Evolutionary conservation across 495 filamentous ascomycete species (phyloP), one percentile per base, ranked within the genome.

Genomic region (Penicillium tannophilum): DNA sequence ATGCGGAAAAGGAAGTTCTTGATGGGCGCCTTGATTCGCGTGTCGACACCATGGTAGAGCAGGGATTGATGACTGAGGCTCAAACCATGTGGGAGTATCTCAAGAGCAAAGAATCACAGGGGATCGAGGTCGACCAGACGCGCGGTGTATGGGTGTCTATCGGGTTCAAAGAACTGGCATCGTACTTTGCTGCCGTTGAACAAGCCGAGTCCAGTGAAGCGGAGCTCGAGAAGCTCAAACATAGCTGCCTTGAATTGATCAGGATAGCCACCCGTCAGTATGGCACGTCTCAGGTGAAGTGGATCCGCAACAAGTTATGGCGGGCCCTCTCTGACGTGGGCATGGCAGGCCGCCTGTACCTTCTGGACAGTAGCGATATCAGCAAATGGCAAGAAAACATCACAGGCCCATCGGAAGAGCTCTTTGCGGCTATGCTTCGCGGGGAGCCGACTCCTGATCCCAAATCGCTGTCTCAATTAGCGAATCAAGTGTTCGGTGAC

Each of bases 71-170:
- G 36, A 62, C 76, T 2, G 86, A 98, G 75, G 88, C 90, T 1
- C 70, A 81, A 47, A 75, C 68, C 1, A 82, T 96, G 61, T 84
- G 83, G 35, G 70, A 81, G 4, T 85, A 81, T 53, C 68, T 86
- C 3, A 70, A 75, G 14, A 49, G 73, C 16, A 75, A 81, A 43
- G 62, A 79, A 16, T 65, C 73, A 0, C 64, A 78, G 10, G 88
- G 86, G 0, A 69, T 78, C 1, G 60, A 62, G 6, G 73, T 94
- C 20, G 90, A 98, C 62, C 76, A 81, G 50, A 88, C 83, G 0
- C 83, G 86, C 30, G 95, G 95, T 3, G 94, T 98, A 14, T 98
- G 92, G 91, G 86, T 94, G 51, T 93, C 92, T 11, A 98, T 99
- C 63, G 95, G 95, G 1, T 97, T 91, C 71, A 96, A 94, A 65